Evolutionary conservation across 805 yeast genomes (phyloP), one percentile per base, ranked within the genome.

Genomic region (Candida ficus): DNA sequence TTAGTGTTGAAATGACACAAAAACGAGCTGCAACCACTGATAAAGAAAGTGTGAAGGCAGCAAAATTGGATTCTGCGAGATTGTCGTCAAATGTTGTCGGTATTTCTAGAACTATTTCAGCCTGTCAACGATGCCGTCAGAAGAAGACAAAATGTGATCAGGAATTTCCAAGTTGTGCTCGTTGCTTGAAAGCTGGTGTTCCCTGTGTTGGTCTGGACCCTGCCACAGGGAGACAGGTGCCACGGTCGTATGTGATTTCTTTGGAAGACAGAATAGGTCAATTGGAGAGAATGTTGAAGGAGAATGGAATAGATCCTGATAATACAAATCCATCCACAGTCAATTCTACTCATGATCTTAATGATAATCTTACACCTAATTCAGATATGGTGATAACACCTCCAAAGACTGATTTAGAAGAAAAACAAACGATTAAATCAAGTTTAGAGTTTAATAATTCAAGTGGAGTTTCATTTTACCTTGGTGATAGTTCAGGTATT

Each of bases 121-220:
- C 95, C 1, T 89, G 96, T 57, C 83, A 83, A 52, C 65, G 96
- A 41, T 89, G 96, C 53, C 73, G 95, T 14, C 56, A 77, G 52
- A 77, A 75, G 57, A 80, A 79, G 59, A 71, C 78, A 44, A 77
- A 76, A 48, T 80, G 86, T 56, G 73, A 77, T n/a, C 68, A 80
- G 44, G 69, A 66, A 30, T 70, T 67, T 31, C 86, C 85, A 1
- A 61, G 71, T 13, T 81, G 86, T 52, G 61, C 66, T 21, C 69
- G 70, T 46, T 80, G 87, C 58, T 60, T 63, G 14, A 73, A 68
- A 41, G 82, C 84, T 10, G 75, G 77, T 6, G 82, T 67, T 3
- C 85, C 83, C 7, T 89, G 97, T 62, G 78, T 87, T 4, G 87
- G 95, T 0, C 61, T 85, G 4, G 96, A 90, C 57, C 89, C 95